Evolutionary conservation across 176 grass and related monocot species (phyloP), one percentile per base, ranked within the genome.

Genomic region (Carex littledalei): DNA sequence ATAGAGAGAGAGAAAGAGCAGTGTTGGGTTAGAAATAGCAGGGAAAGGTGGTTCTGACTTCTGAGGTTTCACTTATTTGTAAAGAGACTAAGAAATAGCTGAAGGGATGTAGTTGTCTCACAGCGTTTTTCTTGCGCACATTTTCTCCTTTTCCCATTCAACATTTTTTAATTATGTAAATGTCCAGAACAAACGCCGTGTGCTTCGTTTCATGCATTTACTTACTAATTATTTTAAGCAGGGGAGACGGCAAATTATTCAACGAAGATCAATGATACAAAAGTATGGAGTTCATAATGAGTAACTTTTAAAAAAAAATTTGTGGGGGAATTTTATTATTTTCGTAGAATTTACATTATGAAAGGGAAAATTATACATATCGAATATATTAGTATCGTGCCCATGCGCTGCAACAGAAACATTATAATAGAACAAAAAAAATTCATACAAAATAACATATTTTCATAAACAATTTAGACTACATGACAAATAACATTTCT

Each of bases 1-100:
- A 67, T 17, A 61, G 67, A 87, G 57, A 45, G 74, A 80, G 63
- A 59, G 77, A 52, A 54, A 59, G 60, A 39, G 5, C 37, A 39
- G 37, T 39, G 37, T 35, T 39, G 37, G 37, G 37, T 6, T 39
- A 39, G 37, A 39, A 39, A 39, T 39, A 39, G 59, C 5, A 52
- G 45, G 8, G 31, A 52, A 34, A 58, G 45, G 8, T 29, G 10
- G 81, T 85, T 82, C 73, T 91, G 59, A 64, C 78, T 85, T 82
- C 73, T 91, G 59, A 64, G 79, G 79, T 65, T 82, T 63, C 35
- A 21, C 79, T 82, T 82, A 66, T 82, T 63, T 43, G 79, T 62
- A 39, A 39, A 39, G 37, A 39, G 37, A 39, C 37, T 49, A 63
- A 15, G 7, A 13, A 34, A 3, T 67, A 8, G 10, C 64, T 7